Evolutionary conservation across 2,329 filamentous ascomycete species (phyloP).

Genomic region (Tothia fuscella): DNA sequence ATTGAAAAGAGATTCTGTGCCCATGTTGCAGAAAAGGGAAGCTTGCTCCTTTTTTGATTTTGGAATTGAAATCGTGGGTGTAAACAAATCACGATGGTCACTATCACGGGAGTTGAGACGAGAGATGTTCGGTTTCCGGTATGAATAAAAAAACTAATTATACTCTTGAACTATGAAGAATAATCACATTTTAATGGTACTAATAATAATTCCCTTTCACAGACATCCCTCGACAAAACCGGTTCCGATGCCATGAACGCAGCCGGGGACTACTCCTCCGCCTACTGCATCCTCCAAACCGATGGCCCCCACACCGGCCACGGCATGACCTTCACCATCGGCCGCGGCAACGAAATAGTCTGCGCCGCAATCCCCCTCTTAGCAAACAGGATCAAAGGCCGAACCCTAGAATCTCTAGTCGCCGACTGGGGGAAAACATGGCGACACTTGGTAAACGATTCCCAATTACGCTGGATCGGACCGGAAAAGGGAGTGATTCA

Average conservation of each 20-base stretch:
- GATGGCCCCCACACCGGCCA: slow-evolving; percentile 61
- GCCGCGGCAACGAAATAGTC: slow-evolving; percentile 85
- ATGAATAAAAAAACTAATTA: neutral
- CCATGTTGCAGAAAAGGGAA: too few relatives aligned
- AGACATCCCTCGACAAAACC: slow-evolving; percentile 88
- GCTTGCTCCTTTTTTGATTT: neutral
- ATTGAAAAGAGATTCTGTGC: too few relatives aligned
- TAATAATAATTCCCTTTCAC: slow-evolving; percentile 12
- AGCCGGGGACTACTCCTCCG: slow-evolving; percentile 81
- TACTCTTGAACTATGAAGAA: neutral
- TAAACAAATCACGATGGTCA: slow-evolving; percentile 26
- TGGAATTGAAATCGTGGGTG: neutral
- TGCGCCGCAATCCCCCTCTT: slow-evolving; percentile 73
- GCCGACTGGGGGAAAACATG: slow-evolving; percentile 78
- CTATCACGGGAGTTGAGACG: slow-evolving; percentile 33
- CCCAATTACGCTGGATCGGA: slow-evolving; percentile 84
- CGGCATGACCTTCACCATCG: slow-evolving; percentile 80
- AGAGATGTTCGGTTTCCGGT: slow-evolving; percentile 39
- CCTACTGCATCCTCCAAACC: slow-evolving; percentile 86
- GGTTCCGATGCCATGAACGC: slow-evolving; percentile 96
- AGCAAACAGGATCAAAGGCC: slow-evolving; percentile 61
- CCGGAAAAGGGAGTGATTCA: slow-evolving; percentile 92
- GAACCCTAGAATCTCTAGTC: slow-evolving; percentile 65
- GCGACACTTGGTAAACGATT: slow-evolving; percentile 84
- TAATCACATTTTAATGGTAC: too few relatives aligned